Evolutionary conservation across 441 rosid species (phyloP).

Genomic region (Adansonia rubrostipa): DNA sequence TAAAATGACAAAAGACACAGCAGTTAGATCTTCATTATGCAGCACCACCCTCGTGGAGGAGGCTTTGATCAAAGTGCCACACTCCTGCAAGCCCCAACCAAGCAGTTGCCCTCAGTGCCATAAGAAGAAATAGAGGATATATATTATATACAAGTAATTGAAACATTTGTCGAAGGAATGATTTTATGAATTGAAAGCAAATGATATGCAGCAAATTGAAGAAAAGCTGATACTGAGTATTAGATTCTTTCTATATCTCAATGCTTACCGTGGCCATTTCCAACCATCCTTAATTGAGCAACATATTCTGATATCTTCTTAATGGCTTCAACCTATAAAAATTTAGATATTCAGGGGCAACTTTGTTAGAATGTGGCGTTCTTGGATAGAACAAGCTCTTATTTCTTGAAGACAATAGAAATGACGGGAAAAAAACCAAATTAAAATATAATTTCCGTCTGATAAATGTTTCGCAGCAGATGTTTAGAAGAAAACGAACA

Average conservation of each 20-base stretch:
- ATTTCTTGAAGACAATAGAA: neutral
- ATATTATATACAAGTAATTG: neutral
- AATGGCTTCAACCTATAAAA: conserved; percentile 57
- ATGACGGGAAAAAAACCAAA: neutral
- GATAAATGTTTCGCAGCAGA: neutral
- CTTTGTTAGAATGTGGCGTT: neutral
- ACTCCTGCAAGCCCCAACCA: conserved; percentile 3
- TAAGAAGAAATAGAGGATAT: neutral
- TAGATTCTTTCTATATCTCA: neutral
- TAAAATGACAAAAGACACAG: neutral
- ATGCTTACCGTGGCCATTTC: conserved; percentile 68
- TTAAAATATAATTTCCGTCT: neutral
- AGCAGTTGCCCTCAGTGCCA: neutral
- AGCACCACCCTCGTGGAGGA: conserved; percentile 4
- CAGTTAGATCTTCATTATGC: neutral
- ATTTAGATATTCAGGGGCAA: neutral
- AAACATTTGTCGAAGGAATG: neutral
- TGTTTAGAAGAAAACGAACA: neutral
- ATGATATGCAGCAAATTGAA: neutral
- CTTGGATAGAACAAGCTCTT: neutral
- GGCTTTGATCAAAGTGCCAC: conserved; percentile 8
- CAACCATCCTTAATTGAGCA: conserved; percentile 61
- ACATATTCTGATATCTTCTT: conserved; percentile 63
- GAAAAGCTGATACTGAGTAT: neutral
- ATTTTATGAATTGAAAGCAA: neutral